Base-by-base conservation (phyloP, 2,329 filamentous ascomycete species). In the Epichloe typhina region DNA sequence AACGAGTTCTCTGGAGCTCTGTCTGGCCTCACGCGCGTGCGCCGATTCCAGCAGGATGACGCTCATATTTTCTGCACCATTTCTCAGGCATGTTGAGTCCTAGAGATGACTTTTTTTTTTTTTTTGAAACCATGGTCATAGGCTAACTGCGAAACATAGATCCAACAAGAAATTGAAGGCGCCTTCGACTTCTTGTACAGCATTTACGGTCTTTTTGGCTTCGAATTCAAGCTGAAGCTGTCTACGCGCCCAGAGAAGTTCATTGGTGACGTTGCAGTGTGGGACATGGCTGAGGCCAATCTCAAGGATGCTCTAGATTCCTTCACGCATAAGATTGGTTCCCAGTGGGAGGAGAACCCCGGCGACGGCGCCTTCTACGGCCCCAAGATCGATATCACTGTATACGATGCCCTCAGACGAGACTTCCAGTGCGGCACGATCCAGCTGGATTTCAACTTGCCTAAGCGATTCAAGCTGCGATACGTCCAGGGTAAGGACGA, bases 281-380 rank as follows among this genome's bases (percentile, higher is more conserved):
- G 93, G 91, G 76, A 97, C 65, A 80, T 82, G 55, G 93, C 93
- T 37, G 93, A 98, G 69, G 75, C 73, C 15, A 88, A 86, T 65
- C 76, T 98, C 47, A 83, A 82, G 62, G 76, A 83, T 54, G 88
- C 90, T 17, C 75, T 98, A 46, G 79, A 93, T 57, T 77, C 83
- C 55, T 97, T 96, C 67, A 76, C 80, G 51, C 70, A 69, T 19
- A 66, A 68, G 51, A 67, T 68, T 37, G 79, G 83, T 53, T 76
- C 82, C 36, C 74, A 82, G 56, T 98, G 93, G 93, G 85, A 88
- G 66, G 74, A 95, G 48, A 95, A 97, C 69, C 85, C 88, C 53
- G 93, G 91, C 52, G 93, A 98, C 61, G 93, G 93, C 64, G 93
- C 93, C 49, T 98, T 97, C 72, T 98, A 98, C 67, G 93, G 93